Percentiles rank a stretch among this genome's conserved stretches.
Evolutionary conservation across 2,329 filamentous ascomycete species (phyloP).

Genomic region (Botrytis elliptica): DNA sequence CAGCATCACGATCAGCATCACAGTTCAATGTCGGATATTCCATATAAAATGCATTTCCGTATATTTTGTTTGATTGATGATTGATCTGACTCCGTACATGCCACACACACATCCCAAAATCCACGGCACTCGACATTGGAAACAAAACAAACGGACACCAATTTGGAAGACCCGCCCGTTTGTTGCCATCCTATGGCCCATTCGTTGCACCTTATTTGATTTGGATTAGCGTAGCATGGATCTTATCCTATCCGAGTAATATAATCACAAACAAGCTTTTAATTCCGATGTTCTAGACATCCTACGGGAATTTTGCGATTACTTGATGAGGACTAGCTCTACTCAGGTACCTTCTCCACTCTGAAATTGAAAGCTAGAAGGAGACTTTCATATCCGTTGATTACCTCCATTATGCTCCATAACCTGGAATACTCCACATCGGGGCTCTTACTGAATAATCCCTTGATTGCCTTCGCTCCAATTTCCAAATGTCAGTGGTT

Average conservation of each 20-base stretch:
- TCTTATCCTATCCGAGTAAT: neutral
- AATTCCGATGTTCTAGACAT: neutral
- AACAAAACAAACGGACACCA: neutral
- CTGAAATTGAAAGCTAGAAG: neutral
- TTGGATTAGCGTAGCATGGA: fast-evolving
- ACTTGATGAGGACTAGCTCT: neutral
- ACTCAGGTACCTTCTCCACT: neutral
- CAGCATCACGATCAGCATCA: neutral
- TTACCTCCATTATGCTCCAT: neutral
- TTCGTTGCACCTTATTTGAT: too few species aligned
- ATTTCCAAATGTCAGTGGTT: neutral
- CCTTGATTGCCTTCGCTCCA: neutral
- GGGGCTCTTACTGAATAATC: neutral
- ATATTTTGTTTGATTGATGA: too few species aligned
- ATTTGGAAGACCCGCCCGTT: neutral
- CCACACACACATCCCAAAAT: neutral
- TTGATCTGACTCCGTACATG: too few species aligned
- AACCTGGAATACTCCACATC: neutral
- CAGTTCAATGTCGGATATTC: neutral
- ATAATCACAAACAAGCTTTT: neutral
- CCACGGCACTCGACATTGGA: neutral
- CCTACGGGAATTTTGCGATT: neutral
- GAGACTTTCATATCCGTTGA: neutral
- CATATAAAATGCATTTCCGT: neutral
- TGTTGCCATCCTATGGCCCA: neutral